Percentiles rank a stretch among this genome's conserved stretches.
These are phyloP conservation scores for Yarrowia sp. DNA, from an alignment of 805 yeast genomes.

Conservation along the genomic window DNA sequence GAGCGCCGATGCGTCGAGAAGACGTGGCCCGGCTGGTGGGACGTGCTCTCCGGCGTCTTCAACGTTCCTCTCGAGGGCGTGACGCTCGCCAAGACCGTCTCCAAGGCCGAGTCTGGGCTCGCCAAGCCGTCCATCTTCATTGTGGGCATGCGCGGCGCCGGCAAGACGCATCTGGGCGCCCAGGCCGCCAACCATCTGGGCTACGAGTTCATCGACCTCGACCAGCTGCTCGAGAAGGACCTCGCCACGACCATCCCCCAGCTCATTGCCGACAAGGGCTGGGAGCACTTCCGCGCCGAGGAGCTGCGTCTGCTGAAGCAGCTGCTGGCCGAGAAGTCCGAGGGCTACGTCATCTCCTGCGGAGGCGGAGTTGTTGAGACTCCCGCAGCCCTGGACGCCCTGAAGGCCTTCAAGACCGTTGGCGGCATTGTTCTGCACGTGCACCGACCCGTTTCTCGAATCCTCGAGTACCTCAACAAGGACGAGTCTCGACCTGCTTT, in stretches of 20 bases:
- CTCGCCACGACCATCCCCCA: slow-evolving; percentile 43
- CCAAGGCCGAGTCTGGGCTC: slow-evolving; percentile 34
- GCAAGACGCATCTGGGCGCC: slow-evolving; percentile 80
- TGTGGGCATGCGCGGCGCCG: slow-evolving; percentile 98
- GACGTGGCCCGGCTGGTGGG: slow-evolving; percentile 99
- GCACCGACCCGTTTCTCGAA: slow-evolving; percentile 81
- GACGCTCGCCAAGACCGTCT: slow-evolving; percentile 24
- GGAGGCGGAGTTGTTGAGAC: slow-evolving; percentile 97
- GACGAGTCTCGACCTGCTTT: slow-evolving; percentile 85
- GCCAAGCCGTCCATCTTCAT: slow-evolving; percentile 60
- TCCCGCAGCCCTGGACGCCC: slow-evolving; percentile 58
- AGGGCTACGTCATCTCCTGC: slow-evolving; percentile 74
- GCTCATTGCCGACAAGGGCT: slow-evolving; percentile 64
- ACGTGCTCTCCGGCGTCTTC: slow-evolving; percentile 68
- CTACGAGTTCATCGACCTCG: slow-evolving; percentile 65
- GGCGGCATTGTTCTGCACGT: slow-evolving; percentile 87
- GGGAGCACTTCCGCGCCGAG: slow-evolving; percentile 79
- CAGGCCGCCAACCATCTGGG: slow-evolving; percentile 74
- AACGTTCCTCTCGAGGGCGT: slow-evolving; percentile 65
- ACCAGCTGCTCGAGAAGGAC: slow-evolving; percentile 61
- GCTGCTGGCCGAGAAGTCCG: slow-evolving; percentile 44
- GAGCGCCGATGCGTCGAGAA: slow-evolving; percentile 93
- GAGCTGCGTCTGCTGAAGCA: slow-evolving; percentile 61
- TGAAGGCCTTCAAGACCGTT: slow-evolving; percentile 52
- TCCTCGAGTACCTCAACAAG: slow-evolving; percentile 65